Conservation (phyloP, 805 yeast genomes). For the Lachancea fermentati region DNA sequence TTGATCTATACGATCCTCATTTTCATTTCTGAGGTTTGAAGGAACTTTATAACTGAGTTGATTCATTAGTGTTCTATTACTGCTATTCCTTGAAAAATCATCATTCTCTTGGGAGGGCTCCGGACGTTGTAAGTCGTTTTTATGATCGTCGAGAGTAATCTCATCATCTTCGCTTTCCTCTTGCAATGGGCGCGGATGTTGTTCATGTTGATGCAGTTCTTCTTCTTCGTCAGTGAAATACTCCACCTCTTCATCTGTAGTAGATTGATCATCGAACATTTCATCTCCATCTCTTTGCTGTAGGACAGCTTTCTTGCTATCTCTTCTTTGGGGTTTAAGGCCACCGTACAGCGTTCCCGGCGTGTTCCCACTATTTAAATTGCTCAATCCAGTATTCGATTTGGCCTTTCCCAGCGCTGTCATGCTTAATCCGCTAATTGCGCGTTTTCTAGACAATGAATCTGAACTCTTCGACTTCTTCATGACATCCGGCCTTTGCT, state of each 20-base stretch:
- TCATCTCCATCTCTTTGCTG: constrained; percentile 25
- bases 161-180: constrained; percentile 2
- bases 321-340: constrained; percentile 26
- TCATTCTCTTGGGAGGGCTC: not conserved
- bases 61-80: constrained; percentile 7
- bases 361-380: not conserved
- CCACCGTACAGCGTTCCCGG: constrained; percentile 8
- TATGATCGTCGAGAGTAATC: not conserved
- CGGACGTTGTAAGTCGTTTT: not conserved
- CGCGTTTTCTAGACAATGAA: constrained; percentile 23
- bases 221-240: constrained; percentile 30
- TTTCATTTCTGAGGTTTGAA: constrained; percentile 12
- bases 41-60: constrained; percentile 20
- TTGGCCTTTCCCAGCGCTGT: constrained; percentile 26
- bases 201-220: constrained; percentile 6
- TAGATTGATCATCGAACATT: constrained; percentile 20
- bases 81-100: constrained; percentile 1
- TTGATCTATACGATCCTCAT: constrained; percentile 5
- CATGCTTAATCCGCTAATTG: constrained; percentile 31
- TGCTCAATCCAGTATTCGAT: constrained; percentile 18
- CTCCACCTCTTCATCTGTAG: constrained; percentile 38
- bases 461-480: constrained; percentile 29
- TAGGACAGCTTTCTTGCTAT: constrained; percentile 26
- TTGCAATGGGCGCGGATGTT: not conserved
- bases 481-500: constrained; percentile 12